phyloP scores from a whole-genome alignment of 345 rosid genomes.

The Heritiera littoralis region DNA sequence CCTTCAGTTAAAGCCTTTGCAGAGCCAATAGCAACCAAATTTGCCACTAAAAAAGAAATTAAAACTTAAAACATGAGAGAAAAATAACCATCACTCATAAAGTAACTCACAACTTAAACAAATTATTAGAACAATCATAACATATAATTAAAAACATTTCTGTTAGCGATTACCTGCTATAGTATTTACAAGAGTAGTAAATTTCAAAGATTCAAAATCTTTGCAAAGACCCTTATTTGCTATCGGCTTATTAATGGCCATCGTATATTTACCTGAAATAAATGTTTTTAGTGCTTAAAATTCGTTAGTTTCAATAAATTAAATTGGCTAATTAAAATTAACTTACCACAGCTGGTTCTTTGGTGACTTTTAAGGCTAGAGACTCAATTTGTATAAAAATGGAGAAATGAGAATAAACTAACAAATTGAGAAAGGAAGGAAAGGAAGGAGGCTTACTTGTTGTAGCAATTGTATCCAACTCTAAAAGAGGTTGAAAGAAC shows the following conservation, averaged over 20 bases:
- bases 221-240: too few species aligned
- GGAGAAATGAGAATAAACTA: not conserved
- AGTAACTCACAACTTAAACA: not conserved
- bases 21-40: constrained; percentile 58
- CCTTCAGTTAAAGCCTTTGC: constrained; percentile 63
- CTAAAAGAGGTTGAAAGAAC: too few species aligned
- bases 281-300: too few species aligned
- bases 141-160: too few species aligned
- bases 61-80: not conserved
- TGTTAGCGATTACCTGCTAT: too few species aligned
- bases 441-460: not conserved
- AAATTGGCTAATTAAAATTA: not conserved
- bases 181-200: too few species aligned
- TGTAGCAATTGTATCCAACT: too few species aligned
- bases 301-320: too few species aligned
- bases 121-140: too few species aligned
- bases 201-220: too few species aligned
- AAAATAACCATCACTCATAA: not conserved
- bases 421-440: not conserved
- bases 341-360: constrained; percentile 9
- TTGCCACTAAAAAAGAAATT: constrained; percentile 48
- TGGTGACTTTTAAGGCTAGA: constrained; percentile 1
- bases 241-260: too few species aligned
- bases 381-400: constrained; percentile 17
- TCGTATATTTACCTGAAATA: too few species aligned